A percentile compares a stretch with the other conserved stretches of the same genome.
Conservation (phyloP, 495 filamentous ascomycete species). For the Aspergillus panamensis region DNA sequence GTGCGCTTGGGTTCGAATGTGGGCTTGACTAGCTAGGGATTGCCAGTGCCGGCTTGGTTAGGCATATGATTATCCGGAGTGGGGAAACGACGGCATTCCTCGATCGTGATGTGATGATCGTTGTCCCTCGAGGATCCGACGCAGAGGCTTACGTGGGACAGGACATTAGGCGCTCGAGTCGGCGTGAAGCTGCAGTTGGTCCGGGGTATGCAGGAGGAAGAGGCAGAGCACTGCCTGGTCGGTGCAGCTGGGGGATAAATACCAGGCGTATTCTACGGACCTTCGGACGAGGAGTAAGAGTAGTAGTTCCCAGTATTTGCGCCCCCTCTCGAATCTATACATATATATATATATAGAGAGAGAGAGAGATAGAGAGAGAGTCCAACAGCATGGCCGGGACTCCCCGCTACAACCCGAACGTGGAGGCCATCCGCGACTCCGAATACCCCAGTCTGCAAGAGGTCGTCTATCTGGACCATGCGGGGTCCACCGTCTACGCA, state of each 20-base stretch:
- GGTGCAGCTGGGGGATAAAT: not conserved
- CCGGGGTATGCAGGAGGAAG: not conserved
- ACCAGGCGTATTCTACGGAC: not conserved
- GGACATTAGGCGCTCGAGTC: not conserved
- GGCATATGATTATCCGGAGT: no score
- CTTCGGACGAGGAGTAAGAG: no score
- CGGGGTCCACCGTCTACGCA: constrained; percentile 69
- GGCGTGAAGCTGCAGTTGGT: not conserved
- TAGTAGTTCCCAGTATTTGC: no score
- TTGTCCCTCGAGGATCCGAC: no score
- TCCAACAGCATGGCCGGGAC: not conserved
- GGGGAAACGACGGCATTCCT: no score
- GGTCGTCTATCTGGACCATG: constrained; percentile 65
- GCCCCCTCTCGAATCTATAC: no score
- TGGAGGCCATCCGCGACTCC: constrained; percentile 8
- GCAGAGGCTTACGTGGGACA: not conserved
- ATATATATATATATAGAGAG: no score
- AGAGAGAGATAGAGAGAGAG: no score
- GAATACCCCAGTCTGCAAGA: constrained; percentile 11
- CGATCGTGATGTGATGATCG: no score
- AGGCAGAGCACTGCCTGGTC: not conserved
- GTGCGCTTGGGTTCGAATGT: no score
- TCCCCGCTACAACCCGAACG: constrained; percentile 4
- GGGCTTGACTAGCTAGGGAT: no score
- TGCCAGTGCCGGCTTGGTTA: no score